Base-by-base conservation (phyloP, 1,284 basidiomycete species). In the Heimioporus retisporus region DNA sequence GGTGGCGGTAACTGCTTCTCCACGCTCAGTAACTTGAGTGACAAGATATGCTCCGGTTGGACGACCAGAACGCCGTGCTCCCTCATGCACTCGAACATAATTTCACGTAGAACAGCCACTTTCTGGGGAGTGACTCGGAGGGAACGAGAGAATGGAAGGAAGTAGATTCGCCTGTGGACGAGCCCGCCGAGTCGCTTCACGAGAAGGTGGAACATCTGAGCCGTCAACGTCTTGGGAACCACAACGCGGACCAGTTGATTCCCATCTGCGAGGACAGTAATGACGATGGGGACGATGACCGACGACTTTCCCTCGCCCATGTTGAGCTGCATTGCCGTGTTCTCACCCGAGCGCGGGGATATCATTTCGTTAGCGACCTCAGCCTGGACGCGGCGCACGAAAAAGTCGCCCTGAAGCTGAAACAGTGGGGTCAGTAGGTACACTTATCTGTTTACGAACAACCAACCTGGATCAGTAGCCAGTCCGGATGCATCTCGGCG, bases 221-320 rank as follows among this genome's bases (percentile, higher is more conserved):
- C 64, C 6, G 72, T 72, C 19, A 85, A 72, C 0, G 83, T 72
- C 59, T 86, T 87, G 25, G 54, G 54, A 14, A 55, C 54, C 19
- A 55, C 71, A 13, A 88, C 81, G 15, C 87, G 80, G 6, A 83
- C 82, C 3, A 88, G 75, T 23, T 76, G 81, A 6, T 75, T 54
- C 1, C 82, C 80, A 69, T 87, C 74, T 0, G 87, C 83, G 5
- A 88, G 73, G 35, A 79, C 66, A 2, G 80, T 72, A 2, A 81
- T 75, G 31, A 80, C 76, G 25, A 88, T 75, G 1, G 86, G 86
- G 0, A 84, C 79, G 42, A 88, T 88, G 18, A 88, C 86, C 0
- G 85, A 84, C 2, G 86, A 84, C 67, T 88, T 88, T 6, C 88
- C 88, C 68, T 88, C 87, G 2, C 87, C 87, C 88, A 89, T 88